Percentiles rank a stretch among this genome's conserved stretches.
Conservation (phyloP, 2,329 filamentous ascomycete genomes). For the Ceratocystis papillata region DNA sequence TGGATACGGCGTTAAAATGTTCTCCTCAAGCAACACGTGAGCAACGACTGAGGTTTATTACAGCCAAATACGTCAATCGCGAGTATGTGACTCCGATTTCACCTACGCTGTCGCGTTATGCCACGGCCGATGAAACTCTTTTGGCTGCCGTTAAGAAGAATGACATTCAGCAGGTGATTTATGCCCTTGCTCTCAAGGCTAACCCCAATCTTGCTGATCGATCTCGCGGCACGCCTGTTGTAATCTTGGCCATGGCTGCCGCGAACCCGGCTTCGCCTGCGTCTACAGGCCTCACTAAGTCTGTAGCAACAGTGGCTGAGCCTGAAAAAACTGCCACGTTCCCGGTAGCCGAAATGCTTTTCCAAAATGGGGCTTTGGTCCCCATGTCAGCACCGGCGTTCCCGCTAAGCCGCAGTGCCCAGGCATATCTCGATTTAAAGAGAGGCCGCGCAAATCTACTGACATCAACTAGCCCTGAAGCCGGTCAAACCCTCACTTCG, state of each 20-base stretch:
- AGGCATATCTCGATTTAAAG: slow-evolving; percentile 76
- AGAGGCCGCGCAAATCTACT: slow-evolving; percentile 38
- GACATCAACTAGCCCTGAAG: slow-evolving; percentile 36
- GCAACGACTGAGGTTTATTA: slow-evolving; percentile 89
- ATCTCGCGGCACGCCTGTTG: slow-evolving; percentile 74
- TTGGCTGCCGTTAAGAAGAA: slow-evolving; percentile 92
- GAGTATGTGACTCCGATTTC: slow-evolving; percentile 72
- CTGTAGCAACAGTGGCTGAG: slow-evolving; percentile 31
- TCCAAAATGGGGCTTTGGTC: slow-evolving; percentile 89
- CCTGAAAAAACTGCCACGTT: slow-evolving; percentile 56
- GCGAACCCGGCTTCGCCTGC: slow-evolving; percentile 74
- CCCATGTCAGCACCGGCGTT: slow-evolving; percentile 66
- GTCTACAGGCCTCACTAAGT: slow-evolving; percentile 36
- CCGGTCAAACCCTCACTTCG: slow-evolving; percentile 44
- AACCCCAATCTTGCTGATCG: slow-evolving; percentile 81
- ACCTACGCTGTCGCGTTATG: slow-evolving; percentile 61
- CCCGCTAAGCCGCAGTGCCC: slow-evolving; percentile 68
- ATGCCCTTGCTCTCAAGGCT: slow-evolving; percentile 73
- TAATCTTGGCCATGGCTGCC: slow-evolving; percentile 84
- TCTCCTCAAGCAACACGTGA: slow-evolving; percentile 69
- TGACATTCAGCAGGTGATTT: slow-evolving; percentile 85
- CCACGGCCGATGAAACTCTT: slow-evolving; percentile 74
- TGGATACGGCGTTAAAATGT: slow-evolving; percentile 66
- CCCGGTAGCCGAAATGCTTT: slow-evolving; percentile 76
- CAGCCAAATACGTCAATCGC: slow-evolving; percentile 80